Evolutionary conservation across 2,329 filamentous ascomycete genomes (phyloP), one percentile per base, ranked within the genome.

Genomic region (Arthrobotrys conoides): DNA sequence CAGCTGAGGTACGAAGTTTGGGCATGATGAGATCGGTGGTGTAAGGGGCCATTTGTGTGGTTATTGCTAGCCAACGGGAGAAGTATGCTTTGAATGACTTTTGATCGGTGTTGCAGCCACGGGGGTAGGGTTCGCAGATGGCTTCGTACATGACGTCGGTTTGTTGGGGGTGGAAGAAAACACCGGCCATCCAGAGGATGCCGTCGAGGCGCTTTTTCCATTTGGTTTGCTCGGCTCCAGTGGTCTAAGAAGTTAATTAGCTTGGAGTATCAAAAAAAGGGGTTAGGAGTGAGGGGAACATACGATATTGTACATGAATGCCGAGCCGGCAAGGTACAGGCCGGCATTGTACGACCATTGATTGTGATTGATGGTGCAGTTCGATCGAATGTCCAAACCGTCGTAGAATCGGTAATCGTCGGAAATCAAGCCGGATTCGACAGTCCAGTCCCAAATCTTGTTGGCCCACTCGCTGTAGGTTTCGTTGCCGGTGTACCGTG

Each of bases 391-490:
- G 38, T 86, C 83, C 33, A 89, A 87, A 57, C 91, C 91, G 82
- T 92, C 91, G 72, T 85, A 89, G n/a, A 92, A 86, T 79, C 87
- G 85, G 82, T 86, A 90, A 30, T 86, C 80, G 9, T 83, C 70
- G 79, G 88, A 87, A 79, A 93, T 87, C 72, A 93, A 85, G 14
- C 88, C 88, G 6, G 90, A 84, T 1, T 85, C 83, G 55, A 84
- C 83, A 0, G 87, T 87, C 91, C 91, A 93, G 81, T 93, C 88
- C 85, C 90, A 97, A 9, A 91, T 86, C 81, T 87, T 90, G 76
- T 89, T 87, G 0, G 93, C 93, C 92, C 91, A 94, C 12, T 92
- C 88, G 8, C 89, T 87, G 83, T 97, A 97, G 0, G 92, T 96
- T 69, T 88, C 83, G 84, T 96, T 96, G 59, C 90, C 89, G 0